Evolutionary conservation across 2,329 filamentous ascomycete species (phyloP), one percentile per base, ranked within the genome.

Genomic region (Botrytis squamosa): DNA sequence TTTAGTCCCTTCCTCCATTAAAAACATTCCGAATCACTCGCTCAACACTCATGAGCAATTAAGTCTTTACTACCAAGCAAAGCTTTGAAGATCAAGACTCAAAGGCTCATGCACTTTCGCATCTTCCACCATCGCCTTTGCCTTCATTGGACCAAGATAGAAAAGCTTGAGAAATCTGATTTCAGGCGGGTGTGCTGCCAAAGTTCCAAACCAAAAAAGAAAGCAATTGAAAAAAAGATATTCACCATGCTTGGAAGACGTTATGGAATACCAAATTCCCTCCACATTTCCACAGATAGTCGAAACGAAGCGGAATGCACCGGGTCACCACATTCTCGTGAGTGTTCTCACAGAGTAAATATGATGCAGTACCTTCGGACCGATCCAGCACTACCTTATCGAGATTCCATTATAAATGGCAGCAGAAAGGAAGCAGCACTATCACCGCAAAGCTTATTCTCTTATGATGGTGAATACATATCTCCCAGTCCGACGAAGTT

Each of bases 111-210:
- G 68, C 52, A 59, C 40, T 29, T 59, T 49, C 59, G 42, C 9
- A 12, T 63, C 40, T 70, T 62, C 36, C 20, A 38, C 14, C 52
- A n/a, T 36, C 40, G 22, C 9, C 40, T 63, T 46, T 68, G 65
- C 36, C n/a, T 68, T 40, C 65, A 68, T n/a, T 68, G 46, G 65
- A 46, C 38, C 14, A 68, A 68, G 46, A 29, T 22, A 40, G 46
- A 68, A 55, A 38, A 38, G 4, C 18, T 55, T 40, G 38, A 46
- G 12, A 55, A 29, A 33, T 4, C 33, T 29, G 36, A 40, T 55
- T 38, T 18, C 16, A 40, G 22, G 46, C 10, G 1, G 1, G 22
- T 38, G 65, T 68, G 65, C 46, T 29, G 33, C 38, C 46, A 12
- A 68, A 29, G 46, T 40, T 20, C 36, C 33, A 29, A 52, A 68